Evolutionary conservation across 2,329 filamentous ascomycete genomes (phyloP), one percentile per base, ranked within the genome.

Genomic region (Apiospora hydei): DNA sequence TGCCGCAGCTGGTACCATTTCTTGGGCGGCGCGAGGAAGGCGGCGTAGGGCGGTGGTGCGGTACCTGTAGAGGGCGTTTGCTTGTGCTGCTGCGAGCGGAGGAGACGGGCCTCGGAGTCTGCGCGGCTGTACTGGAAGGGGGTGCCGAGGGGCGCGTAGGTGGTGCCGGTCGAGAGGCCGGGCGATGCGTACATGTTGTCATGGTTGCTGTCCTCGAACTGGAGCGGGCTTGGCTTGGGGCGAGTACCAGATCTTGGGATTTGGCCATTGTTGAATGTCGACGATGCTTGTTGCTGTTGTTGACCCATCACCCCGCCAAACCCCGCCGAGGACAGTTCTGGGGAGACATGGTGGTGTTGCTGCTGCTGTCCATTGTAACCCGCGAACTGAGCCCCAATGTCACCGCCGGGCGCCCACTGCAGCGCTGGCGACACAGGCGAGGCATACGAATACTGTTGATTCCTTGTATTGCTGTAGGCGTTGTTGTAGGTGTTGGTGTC

Each of bases 1-100:
- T 81, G 75, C 24, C 80, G 81, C 83, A 83, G 85, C 72, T 82
- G 79, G 67, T 76, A 78, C 77, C 77, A 78, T 8, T 41, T 53
- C 47, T 69, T 53, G 7, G 68, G 68, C n/a, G 34, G 26, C 7
- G 26, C 44, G 30, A 49, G 30, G 38, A 46, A 30, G 16, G 73
- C 72, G n/a, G 69, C 73, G 10, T 67, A 67, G 41, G 66, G 66
- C 66, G 66, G 66, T 30, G 26, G 26, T 30, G 26, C 26, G 26
- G 26, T 30, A 2, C 26, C 26, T 30, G 26, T 30, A 1, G 26
- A 30, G 26, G 26, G 26, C 26, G 26, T 30, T 3, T 30, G 26
- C 3, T 30, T 30, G 26, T 43, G 67, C 0, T 43, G 41, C 24
- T 76, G 76, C 4, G 76, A 73, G 46, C 57, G 71, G 30, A 77